Base-by-base conservation (phyloP, 2,329 filamentous ascomycete species). In the Drechslerella coelobrocha region DNA sequence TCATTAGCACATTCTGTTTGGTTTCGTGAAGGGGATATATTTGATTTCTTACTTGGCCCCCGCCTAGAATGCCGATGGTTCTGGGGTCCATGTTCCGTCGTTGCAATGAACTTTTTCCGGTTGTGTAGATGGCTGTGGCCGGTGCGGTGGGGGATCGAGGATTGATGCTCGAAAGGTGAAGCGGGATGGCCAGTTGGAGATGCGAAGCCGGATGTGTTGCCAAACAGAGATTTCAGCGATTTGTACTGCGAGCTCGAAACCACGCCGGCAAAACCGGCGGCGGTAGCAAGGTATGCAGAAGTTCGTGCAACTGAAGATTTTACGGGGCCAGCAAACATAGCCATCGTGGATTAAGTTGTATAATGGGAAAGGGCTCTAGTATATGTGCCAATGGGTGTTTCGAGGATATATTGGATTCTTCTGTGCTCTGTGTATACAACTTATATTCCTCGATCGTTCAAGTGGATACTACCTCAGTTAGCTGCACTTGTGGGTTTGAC, bases 1-100 rank as follows among this genome's bases (percentile, higher is more conserved):
- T 65, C 48, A 55, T 60, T 27, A 55, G n/a, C 27, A 29, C 23
- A 29, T 69, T 34, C 29, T 37, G 1, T 24, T 14, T n/a, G 29
- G 19, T 48, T 48, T 37, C 24, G 17, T 19, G 41, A 19, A 26
- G 53, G 24, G 41, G 23, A 12, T 43, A 39, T 24, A 23, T 23
- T 14, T 8, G 54, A 26, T 19, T 56, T 52, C 62, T 61, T 54
- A 76, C 75, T 75, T 92, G 90, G 76, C 90, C 90, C 55, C 83
- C 84, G 31, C 84, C 84, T 61, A 85, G 80, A 51, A 85, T 81
- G 71, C 84, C 84, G 60, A 83, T 61, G 7, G 41, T 76, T 53
- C 71, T 74, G 54, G 61, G 53, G 50, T 73, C 75, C 75, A 76
- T 76, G 66, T 43, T 71, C 66, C 2, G 66, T 63, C 8, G 66